Evolutionary conservation across 108 stramenopile genomes (phyloP), one percentile per base, ranked within the genome.

Genomic region (Cyclotella choctawhatcheeana): DNA sequence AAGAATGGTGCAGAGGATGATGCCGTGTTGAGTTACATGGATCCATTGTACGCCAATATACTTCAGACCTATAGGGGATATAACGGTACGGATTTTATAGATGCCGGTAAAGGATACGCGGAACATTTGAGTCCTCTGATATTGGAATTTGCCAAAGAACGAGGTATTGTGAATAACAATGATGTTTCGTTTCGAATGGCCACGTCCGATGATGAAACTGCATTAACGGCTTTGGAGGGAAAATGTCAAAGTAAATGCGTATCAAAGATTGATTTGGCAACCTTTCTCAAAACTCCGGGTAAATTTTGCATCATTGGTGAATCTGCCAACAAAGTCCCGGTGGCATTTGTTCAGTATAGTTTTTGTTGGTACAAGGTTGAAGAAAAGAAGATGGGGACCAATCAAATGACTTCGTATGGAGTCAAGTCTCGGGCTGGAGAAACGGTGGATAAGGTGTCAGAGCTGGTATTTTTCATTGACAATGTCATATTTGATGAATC

Each of bases 381-480:
- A 34, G 67, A 71, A 33, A 79, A 73, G 54, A 69, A 62, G 26
- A 22, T 31, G 43, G 79, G 64, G 7, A 55, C 20, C 25, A 63
- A 33, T 32, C 33, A 56, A 32, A 54, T 37, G 33, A 64, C 44
- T 33, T 43, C 63, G 17, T 55, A 67, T 40, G 70, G 43, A 6
- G 45, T 58, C 21, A 69, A 56, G 40, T 58, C 58, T 58, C 58
- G 58, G 35, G 58, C 67, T 52, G 75, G 67, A 16, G 48, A 55
- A n/a, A 44, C 75, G 32, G 64, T 66, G 29, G 70, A 71, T 24
- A 81, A 73, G 44, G 58, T 83, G 35, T 78, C 85, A 0, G 88
- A 89, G 73, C 74, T 89, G 3, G 79, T 89, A 12, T 73, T 89
- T 71, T 62, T 84, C 27, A 71, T 89, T 26, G 65, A 86, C 47